These are phyloP conservation scores for Rosa multiflora DNA, from an alignment of 306 rosid species.

Conservation along the genomic window DNA sequence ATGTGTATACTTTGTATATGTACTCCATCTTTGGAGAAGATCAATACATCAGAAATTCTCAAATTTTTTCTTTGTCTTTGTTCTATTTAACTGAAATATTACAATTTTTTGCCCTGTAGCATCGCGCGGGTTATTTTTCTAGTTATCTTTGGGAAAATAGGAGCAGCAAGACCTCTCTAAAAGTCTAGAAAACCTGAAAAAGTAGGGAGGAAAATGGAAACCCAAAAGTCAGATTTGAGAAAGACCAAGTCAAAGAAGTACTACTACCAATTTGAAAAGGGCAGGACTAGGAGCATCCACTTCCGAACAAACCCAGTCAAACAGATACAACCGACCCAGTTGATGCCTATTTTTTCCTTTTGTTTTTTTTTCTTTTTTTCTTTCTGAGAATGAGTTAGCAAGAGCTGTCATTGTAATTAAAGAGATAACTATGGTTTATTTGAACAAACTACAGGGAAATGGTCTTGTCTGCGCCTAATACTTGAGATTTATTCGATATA, in stretches of 20 bases:
- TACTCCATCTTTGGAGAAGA: no score
- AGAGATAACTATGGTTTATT: neutral
- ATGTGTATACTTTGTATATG: no score
- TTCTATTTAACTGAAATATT: no score
- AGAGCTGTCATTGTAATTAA: neutral
- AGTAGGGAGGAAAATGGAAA: neutral
- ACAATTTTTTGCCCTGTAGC: no score
- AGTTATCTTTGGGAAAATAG: no score
- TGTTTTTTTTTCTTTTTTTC: no score
- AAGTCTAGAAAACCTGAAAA: neutral
- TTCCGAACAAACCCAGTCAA: neutral
- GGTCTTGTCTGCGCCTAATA: neutral
- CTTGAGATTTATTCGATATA: neutral
- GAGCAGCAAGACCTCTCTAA: no score
- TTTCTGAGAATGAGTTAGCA: neutral
- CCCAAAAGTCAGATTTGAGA: neutral
- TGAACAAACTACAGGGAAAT: neutral
- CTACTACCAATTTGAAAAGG: neutral
- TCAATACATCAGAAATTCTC: no score
- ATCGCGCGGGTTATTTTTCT: no score
- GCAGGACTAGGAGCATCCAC: neutral
- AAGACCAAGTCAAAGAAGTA: neutral
- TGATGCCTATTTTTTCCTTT: neutral
- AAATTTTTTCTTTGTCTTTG: no score
- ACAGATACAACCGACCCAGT: neutral